Evolutionary conservation across 306 rosid species (phyloP), one percentile per base, ranked within the genome.

Genomic region (Aeschynomene evenia): DNA sequence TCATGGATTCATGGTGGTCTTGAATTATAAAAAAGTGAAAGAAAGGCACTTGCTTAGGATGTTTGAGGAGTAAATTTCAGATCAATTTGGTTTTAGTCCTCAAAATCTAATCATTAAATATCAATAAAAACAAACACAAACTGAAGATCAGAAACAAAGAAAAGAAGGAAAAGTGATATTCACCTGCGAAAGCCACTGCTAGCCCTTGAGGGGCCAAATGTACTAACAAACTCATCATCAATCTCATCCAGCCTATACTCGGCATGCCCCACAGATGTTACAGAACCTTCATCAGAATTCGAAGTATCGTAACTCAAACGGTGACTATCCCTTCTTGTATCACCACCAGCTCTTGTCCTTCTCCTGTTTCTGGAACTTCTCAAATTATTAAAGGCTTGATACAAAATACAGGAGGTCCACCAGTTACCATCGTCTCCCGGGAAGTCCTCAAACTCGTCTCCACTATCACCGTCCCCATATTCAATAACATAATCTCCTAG

Each of bases 341-440:
- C 85, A 76, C 71, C 85, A 76, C 71, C 42, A 48, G 82, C 79
- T 82, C 98, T 88, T 23, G 94, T 67, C 67, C 98, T 82, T 59
- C 98, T 90, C 78, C 97, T 78, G 66, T 88, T 93, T 72, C 98
- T 86, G 2, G 96, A 90, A 80, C 81, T 90, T 73, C 98, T 86
- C 31, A 93, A 80, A 80, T 93, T 86, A 68, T 93, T 94, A 20
- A 93, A 90, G 28, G 88, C 93, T 66, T 91, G 97, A 82, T 93
- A 93, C 74, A 90, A 77, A 45, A 93, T 90, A 71, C 98, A 93
- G 16, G 97, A 90, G 73, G 96, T 93, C 98, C 98, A 93, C 98
- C 98, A 90, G 79, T 87, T 90, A 71, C 96, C 96, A 8, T 87
- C 89, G 34, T 81, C 91, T 31, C 90, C 94, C 10, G 78, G 97